Base-by-base conservation (phyloP, 805 yeast genomes). In the Metschnikowia santaceciliae region DNA sequence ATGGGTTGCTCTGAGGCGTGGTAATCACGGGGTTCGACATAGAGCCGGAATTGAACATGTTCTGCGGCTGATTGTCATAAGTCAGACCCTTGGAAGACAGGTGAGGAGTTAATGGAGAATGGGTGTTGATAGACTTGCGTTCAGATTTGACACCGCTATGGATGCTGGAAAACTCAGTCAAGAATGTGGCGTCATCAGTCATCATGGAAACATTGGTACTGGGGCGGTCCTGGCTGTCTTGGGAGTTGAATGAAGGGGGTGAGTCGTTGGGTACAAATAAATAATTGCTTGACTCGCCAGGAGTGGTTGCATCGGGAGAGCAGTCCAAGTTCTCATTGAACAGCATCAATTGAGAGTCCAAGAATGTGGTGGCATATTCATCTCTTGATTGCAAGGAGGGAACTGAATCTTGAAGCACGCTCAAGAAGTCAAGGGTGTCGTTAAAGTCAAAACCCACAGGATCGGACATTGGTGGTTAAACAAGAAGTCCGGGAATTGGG, bases 161-260 rank as follows among this genome's bases (percentile, higher is more conserved):
- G 32, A 44, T 44, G 34, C 23, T 35, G 41, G 47, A 44, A 8
- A 44, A 44, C 17, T 44, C 47, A 22, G 33, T 44, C 41, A 44
- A 44, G 40, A 44, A 44, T 5, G 47, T 35, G 14, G 47, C 47
- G 14, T 44, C 47, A 15, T 44, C 47, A 3, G 47, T 44, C 47
- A 44, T 44, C 36, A 32, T 19, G 7, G 46, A 32, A 11, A 42
- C 23, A 23, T n/a, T 5, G 14, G 19, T 23, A 8, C 13, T 15
- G 37, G 41, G 5, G 34, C 15, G 14, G n/a, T 34, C 34, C 3
- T 8, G 34, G 20, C 40, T 14, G n/a, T 15, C 40, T 10, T 23
- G 37, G 17, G 40, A 15, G 7, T 34, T 17, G 47, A 19, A 32
- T 4, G 32, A 32, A 22, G 22, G 32, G 17, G 47, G 14, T 4